Percentiles rank a stretch among this genome's conserved stretches.
phyloP scores from a whole-genome alignment of 2,329 filamentous ascomycete species.

The Scedosporium apiospermum region DNA sequence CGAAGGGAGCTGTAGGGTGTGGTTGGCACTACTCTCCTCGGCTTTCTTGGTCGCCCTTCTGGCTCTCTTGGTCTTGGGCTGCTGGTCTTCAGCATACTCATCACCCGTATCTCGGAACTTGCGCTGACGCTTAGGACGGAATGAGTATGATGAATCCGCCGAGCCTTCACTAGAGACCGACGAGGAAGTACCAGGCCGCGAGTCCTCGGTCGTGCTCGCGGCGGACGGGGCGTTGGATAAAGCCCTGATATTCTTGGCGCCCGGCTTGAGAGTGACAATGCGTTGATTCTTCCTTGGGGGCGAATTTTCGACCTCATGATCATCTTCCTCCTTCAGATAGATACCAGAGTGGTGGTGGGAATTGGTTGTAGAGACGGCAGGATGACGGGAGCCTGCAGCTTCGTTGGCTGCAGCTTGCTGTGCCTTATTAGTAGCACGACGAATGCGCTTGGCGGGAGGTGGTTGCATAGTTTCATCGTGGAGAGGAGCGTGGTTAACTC shows the following conservation, averaged over 20 bases:
- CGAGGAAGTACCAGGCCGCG: constrained; percentile 41
- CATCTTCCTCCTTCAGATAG: background rate
- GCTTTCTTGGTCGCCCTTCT: constrained; percentile 11
- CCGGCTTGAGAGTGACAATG: constrained; percentile 7
- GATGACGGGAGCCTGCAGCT: background rate
- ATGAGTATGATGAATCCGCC: constrained; percentile 40
- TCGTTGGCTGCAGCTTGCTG: background rate
- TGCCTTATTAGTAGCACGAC: constrained; percentile 5
- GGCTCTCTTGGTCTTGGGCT: constrained; percentile 25
- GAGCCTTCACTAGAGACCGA: constrained; percentile 42
- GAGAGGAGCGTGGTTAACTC: background rate
- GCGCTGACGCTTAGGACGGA: constrained; percentile 45
- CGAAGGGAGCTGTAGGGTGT: background rate
- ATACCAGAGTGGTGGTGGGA: constrained; percentile 14
- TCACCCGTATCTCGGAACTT: constrained; percentile 39
- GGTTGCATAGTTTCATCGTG: background rate
- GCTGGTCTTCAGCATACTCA: constrained; percentile 24
- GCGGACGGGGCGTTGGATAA: constrained; percentile 19
- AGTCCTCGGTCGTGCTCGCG: constrained; percentile 30
- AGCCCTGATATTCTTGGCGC: background rate
- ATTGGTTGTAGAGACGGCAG: constrained; percentile 11
- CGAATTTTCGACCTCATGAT: background rate
- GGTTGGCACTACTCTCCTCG: background rate
- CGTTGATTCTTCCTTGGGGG: background rate
- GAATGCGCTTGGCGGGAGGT: background rate